A percentile compares a stretch with the other conserved stretches of the same genome.
Conservation (phyloP, 116 monocot genomes). For the Papilionanthe hybrid region DNA sequence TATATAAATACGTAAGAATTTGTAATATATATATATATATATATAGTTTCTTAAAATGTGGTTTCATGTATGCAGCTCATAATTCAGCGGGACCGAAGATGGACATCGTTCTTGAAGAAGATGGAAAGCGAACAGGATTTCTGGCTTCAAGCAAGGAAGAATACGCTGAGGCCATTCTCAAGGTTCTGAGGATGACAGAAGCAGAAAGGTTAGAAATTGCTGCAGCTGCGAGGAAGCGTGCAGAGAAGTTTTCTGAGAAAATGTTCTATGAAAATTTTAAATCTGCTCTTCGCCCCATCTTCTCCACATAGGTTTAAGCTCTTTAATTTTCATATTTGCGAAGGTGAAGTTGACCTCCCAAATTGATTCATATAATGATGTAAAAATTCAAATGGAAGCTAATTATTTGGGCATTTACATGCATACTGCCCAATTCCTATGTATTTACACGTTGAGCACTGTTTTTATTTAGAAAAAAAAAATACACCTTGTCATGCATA, state of each 20-base stretch:
- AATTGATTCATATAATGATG: no score
- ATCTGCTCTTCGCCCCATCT: constrained; percentile 42
- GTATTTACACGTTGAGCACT: no score
- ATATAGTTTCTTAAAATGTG: background rate
- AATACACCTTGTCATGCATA: no score
- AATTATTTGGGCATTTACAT: no score
- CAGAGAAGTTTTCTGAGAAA: constrained; percentile 64
- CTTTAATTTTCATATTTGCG: no score
- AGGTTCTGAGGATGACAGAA: constrained; percentile 61
- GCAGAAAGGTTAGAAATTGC: constrained; percentile 60
- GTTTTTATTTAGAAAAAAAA: no score
- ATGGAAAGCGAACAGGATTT: constrained; percentile 68
- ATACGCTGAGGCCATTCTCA: constrained; percentile 76
- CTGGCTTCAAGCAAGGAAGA: constrained; percentile 62
- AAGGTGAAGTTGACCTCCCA: no score
- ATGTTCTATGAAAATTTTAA: constrained; percentile 70
- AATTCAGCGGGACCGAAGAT: constrained; percentile 90
- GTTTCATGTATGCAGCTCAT: constrained; percentile 44
- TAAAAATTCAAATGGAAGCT: no score
- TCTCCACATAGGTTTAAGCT: constrained; percentile 7
- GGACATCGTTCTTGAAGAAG: constrained; percentile 86
- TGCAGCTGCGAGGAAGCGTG: constrained; percentile 58
- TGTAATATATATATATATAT: no score
- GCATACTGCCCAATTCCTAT: no score
- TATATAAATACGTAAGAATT: no score